These are phyloP conservation scores for Penicillium vulpinum DNA, from an alignment of 2,329 filamentous ascomycete genomes.

Conservation along the genomic window DNA sequence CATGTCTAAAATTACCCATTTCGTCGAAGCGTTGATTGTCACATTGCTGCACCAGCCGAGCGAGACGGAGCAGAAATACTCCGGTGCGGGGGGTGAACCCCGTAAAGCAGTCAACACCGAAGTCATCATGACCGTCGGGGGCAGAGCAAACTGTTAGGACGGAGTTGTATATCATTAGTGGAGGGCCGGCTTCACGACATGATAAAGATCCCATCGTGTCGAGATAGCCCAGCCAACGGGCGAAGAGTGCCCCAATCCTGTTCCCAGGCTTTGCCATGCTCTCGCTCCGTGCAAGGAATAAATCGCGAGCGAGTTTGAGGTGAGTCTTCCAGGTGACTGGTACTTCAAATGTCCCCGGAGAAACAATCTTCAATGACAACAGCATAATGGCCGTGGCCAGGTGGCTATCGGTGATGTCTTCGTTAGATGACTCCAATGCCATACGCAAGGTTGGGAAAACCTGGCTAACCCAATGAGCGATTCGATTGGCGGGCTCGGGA, in stretches of 20 bases:
- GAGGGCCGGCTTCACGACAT: slow-evolving; percentile 57
- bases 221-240: slow-evolving; percentile 80
- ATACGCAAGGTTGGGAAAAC: slow-evolving; percentile 66
- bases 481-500: slow-evolving; percentile 71
- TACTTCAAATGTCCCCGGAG: slow-evolving; percentile 77
- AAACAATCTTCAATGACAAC: slow-evolving; percentile 78
- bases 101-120: slow-evolving; percentile 75
- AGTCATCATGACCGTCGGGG: slow-evolving; percentile 59
- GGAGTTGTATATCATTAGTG: slow-evolving; percentile 54
- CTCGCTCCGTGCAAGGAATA: slow-evolving; percentile 68
- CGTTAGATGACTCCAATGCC: slow-evolving; percentile 62
- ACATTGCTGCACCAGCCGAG: slow-evolving; percentile 68
- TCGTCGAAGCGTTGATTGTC: slow-evolving; percentile 65
- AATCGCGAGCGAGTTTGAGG: slow-evolving; percentile 70
- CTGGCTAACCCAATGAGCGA: slow-evolving; percentile 76
- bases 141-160: slow-evolving; percentile 50
- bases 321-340: slow-evolving; percentile 79
- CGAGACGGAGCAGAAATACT: slow-evolving; percentile 69
- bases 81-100: slow-evolving; percentile 74
- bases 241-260: slow-evolving; percentile 71
- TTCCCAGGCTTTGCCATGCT: slow-evolving; percentile 54
- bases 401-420: slow-evolving; percentile 69
- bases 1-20: slow-evolving; percentile 49
- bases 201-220: slow-evolving; percentile 74
- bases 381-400: slow-evolving; percentile 84